Evolutionary conservation across 2,329 filamentous ascomycete species (phyloP).

Genomic region (Blumeria graminis): DNA sequence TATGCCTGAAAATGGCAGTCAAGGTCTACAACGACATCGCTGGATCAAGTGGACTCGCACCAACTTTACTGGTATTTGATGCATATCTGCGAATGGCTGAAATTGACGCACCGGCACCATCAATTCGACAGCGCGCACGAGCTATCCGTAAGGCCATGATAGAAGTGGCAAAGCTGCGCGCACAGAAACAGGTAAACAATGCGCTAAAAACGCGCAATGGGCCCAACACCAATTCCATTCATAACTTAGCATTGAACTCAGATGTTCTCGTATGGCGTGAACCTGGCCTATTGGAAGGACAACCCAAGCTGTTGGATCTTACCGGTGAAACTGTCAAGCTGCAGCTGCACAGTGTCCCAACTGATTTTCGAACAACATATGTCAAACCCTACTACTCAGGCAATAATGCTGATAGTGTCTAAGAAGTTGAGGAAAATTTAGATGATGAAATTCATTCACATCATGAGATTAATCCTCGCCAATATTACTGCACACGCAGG

Average conservation of each 20-base stretch:
- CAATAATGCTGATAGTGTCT: not conserved
- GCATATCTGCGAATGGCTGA: conserved; percentile 2
- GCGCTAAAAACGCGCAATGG: not conserved
- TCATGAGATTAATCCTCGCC: not conserved
- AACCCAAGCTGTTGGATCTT: not conserved
- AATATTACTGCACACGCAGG: not conserved
- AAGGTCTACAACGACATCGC: conserved; percentile 4
- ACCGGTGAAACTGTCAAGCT: conserved; percentile 1
- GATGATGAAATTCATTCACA: not conserved
- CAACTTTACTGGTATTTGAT: conserved; percentile 3
- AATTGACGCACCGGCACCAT: not conserved
- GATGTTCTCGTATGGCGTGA: conserved; percentile 2
- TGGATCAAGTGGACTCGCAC: not conserved
- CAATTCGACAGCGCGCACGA: not conserved
- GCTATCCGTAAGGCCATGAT: conserved; percentile 2
- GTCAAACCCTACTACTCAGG: not conserved
- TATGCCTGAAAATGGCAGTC: conserved; percentile 3
- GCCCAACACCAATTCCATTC: not conserved
- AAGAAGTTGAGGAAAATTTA: not conserved
- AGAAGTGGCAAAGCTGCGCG: conserved; percentile 1
- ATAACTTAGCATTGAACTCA: conserved; percentile 1
- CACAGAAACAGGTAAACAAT: conserved; percentile 1
- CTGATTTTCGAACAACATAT: not conserved
- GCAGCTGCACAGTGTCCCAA: not conserved
- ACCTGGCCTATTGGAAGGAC: not conserved